Evolutionary conservation across 2,329 filamentous ascomycete genomes (phyloP), one percentile per base, ranked within the genome.

Genomic region (Aspergillus fructus): DNA sequence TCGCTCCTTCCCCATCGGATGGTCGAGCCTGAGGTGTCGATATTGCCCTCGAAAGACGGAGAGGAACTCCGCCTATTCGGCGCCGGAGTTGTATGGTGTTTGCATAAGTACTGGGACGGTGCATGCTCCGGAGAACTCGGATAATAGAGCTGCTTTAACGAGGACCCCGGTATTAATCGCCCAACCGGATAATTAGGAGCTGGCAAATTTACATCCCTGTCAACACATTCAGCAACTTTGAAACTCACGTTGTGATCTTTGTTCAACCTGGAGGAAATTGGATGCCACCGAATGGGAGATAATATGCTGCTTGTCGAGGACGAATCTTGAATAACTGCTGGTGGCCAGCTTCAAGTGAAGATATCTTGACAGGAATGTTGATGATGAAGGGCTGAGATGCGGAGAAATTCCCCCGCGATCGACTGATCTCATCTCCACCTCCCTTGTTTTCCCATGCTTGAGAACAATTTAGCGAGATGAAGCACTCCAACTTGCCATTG

Each of bases 341-440:
- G 27, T 30, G 27, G 27, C 27, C 27, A 11, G 9, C 4, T 30
- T 30, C 8, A 30, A 30, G 1, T 9, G 27, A 9, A 9, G 3
- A 30, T 30, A 9, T 30, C 7, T 21, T 4, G 13, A 12, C 7
- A 21, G 17, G 15, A 42, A 11, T 42, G 40, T 19, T 21, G 40
- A 42, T 21, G 40, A 42, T 5, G 19, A 5, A 21, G 49, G 9
- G 15, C 4, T 3, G 45, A 37, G 42, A 39, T 56, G 58, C 58
- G 58, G 58, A 59, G 58, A 59, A 59, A 59, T 59, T 50, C 21
- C 41, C 49, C 58, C 58, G 53, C 34, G 58, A 56, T 59, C 53
- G 43, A 17, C 51, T 19, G 34, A 3, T 5, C 40, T 52, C 41
- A 34, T 24, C 24, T 17, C 13, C 37, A 23, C 34, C 39, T 27